Evolutionary conservation across 1,284 basidiomycete genomes (phyloP).

Genomic region (Rhizopogon hawkerae): DNA sequence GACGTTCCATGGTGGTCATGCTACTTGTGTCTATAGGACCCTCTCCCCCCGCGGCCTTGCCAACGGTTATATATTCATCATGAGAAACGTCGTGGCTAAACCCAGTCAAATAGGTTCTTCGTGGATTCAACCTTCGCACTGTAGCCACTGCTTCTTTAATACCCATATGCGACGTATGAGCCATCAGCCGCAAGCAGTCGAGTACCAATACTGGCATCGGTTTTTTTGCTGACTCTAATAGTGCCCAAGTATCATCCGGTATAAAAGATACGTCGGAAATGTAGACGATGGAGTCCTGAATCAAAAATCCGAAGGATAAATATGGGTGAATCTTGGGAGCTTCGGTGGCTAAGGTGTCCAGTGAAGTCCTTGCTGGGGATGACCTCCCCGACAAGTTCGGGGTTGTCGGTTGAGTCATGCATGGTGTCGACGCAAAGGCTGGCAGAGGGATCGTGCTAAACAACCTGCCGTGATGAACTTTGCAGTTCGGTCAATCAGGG

Average conservation of each 20-base stretch:
- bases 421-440: conserved; percentile 36
- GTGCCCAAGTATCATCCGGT: conserved; percentile 56
- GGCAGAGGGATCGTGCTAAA: conserved; percentile 37
- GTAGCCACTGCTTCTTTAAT: conserved; percentile 47
- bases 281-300: conserved; percentile 56
- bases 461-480: conserved; percentile 60
- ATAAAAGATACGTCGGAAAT: conserved; percentile 71
- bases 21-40: conserved; percentile 17
- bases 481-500: neutral
- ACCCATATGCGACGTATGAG: conserved; percentile 69
- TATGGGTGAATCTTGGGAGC: conserved; percentile 42
- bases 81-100: conserved; percentile 64
- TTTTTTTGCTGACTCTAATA: conserved; percentile 33
- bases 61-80: conserved; percentile 55
- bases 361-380: conserved; percentile 8
- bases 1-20: conserved; percentile 32
- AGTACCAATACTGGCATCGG: conserved; percentile 52
- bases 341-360: conserved; percentile 6
- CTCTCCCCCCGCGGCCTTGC: conserved; percentile 41
- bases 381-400: conserved; percentile 25
- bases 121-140: conserved; percentile 46
- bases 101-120: conserved; percentile 61
- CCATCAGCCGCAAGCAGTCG: conserved; percentile 57
- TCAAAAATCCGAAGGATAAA: conserved; percentile 66
- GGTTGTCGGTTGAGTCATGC: conserved; percentile 36